phyloP scores from a whole-genome alignment of 257 asterid species.

The Ilex asprella region DNA sequence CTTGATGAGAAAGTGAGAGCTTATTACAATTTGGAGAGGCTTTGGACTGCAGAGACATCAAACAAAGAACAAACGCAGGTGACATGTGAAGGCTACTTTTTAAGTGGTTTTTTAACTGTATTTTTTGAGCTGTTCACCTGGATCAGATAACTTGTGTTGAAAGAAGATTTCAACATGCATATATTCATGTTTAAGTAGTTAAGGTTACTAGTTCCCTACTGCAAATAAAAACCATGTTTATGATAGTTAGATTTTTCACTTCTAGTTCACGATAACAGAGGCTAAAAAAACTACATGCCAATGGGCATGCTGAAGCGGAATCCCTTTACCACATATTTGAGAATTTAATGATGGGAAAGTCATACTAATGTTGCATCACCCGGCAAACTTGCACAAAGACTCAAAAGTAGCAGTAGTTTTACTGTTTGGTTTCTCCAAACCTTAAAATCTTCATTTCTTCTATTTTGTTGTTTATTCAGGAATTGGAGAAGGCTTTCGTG shows the following conservation, averaged over 20 bases:
- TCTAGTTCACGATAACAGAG: too few relatives aligned
- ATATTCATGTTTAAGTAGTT: background rate
- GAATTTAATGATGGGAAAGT: too few relatives aligned
- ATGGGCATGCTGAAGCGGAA: too few relatives aligned
- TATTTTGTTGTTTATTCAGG: conserved; percentile 35
- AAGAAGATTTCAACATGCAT: background rate
- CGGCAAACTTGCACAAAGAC: background rate
- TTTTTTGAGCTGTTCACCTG: background rate
- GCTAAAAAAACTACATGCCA: too few relatives aligned
- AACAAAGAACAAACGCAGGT: conserved; percentile 37
- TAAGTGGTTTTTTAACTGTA: background rate
- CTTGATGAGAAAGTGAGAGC: conserved; percentile 91
- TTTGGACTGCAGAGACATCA: conserved; percentile 47
- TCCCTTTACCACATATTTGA: too few relatives aligned
- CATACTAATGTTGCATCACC: background rate
- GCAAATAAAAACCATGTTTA: background rate
- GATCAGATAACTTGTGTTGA: too few relatives aligned
- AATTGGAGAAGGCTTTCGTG: conserved; percentile 65
- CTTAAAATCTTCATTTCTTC: background rate
- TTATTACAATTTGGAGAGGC: conserved; percentile 83
- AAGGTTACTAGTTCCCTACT: too few relatives aligned
- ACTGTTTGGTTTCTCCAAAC: background rate
- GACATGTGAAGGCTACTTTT: background rate
- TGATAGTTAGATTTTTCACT: background rate
- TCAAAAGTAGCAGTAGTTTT: too few relatives aligned